Conservation (phyloP, 2,329 filamentous ascomycete species). For the Septoria petroselini region DNA sequence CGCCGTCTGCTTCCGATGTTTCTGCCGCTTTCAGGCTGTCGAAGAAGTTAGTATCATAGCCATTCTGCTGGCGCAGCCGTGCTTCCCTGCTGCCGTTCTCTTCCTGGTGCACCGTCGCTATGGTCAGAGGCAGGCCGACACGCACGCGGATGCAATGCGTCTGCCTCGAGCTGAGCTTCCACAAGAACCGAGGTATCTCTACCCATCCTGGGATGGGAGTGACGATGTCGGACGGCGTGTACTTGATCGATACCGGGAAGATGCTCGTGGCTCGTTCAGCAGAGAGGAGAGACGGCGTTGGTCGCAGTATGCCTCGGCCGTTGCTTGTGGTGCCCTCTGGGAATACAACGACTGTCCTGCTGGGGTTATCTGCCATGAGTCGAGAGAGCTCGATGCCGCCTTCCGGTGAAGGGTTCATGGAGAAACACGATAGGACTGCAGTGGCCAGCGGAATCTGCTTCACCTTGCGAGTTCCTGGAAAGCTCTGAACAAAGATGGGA, state of each 20-base stretch:
- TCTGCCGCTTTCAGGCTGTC: constrained; percentile 42
- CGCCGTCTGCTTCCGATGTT: constrained; percentile 20
- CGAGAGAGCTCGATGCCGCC: constrained; percentile 38
- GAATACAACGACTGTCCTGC: constrained; percentile 78
- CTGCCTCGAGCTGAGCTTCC: constrained; percentile 78
- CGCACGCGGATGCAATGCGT: constrained; percentile 88
- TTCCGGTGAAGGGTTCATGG: constrained; percentile 20
- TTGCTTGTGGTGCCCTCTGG: constrained; percentile 95
- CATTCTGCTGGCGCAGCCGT: constrained; percentile 27
- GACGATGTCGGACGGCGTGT: constrained; percentile 83
- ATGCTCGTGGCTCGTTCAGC: constrained; percentile 68
- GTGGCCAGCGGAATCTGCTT: constrained; percentile 71
- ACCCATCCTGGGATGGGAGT: constrained; percentile 71
- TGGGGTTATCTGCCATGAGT: constrained; percentile 66
- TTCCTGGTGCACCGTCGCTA: constrained; percentile 37
- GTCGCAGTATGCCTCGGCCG: constrained; percentile 80
- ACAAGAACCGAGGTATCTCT: constrained; percentile 70
- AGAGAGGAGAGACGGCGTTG: constrained; percentile 72
- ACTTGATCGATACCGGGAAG: constrained; percentile 86
- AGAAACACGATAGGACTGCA: constrained; percentile 63
- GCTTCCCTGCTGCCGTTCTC: constrained; percentile 30
- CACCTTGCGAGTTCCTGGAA: constrained; percentile 64
- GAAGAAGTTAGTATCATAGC: constrained; percentile 48
- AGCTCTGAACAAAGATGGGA: constrained; percentile 86
- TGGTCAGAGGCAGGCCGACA: constrained; percentile 69